These are phyloP conservation scores for Saturnispora hagleri DNA, from an alignment of 805 yeast genomes.

Conservation along the genomic window DNA sequence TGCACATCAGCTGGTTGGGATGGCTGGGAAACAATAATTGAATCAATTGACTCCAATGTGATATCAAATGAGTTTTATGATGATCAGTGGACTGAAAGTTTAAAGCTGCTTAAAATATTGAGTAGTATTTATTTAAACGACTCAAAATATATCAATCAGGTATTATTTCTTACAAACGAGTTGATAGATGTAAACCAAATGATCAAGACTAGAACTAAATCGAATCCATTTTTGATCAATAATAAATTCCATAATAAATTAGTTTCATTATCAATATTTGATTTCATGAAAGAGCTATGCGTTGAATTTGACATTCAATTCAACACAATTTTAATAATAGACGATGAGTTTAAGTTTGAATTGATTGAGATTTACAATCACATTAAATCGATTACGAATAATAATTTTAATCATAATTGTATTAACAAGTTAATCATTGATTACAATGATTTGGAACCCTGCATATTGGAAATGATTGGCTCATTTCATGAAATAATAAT, in stretches of 20 bases:
- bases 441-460: background rate
- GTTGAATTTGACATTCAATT: constrained; percentile 16
- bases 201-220: background rate
- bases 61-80: constrained; percentile 4
- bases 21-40: constrained; percentile 22
- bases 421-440: constrained; percentile 9
- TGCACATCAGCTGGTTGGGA: constrained; percentile 22
- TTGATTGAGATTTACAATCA: constrained; percentile 17
- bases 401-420: constrained; percentile 12
- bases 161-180: constrained; percentile 18
- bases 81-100: constrained; percentile 19
- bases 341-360: constrained; percentile 16
- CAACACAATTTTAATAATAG: constrained; percentile 19
- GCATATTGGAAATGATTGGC: background rate
- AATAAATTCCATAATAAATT: background rate
- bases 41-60: constrained; percentile 14
- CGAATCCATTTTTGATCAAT: background rate
- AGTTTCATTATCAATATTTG: constrained; percentile 3
- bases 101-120: constrained; percentile 17
- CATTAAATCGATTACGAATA: constrained; percentile 10
- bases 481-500: constrained; percentile 16
- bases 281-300: constrained; percentile 13
- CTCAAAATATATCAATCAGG: constrained; percentile 13
- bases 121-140: constrained; percentile 15
- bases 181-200: background rate